Percentiles rank a stretch among this genome's conserved stretches.
phyloP scores from a whole-genome alignment of 2,329 filamentous ascomycete genomes.

The Sarocladium strictum region DNA sequence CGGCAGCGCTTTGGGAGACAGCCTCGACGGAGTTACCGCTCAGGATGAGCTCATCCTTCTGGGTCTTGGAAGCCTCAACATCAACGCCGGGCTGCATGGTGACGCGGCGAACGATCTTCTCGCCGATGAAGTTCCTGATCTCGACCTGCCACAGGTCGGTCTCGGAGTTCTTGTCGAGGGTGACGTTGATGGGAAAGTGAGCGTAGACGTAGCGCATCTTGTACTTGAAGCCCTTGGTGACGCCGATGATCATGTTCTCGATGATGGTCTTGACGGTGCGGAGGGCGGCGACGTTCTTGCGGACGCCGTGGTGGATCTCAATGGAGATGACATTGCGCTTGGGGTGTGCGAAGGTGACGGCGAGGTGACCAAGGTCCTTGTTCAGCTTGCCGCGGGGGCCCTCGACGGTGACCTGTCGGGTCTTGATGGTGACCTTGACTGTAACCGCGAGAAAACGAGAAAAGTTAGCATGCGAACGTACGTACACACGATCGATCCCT shows the following conservation, averaged over 20 bases:
- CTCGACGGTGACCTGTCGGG: constrained; percentile 92
- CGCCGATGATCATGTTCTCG: constrained; percentile 97
- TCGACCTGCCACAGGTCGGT: constrained; percentile 85
- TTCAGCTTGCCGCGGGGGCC: constrained; percentile 94
- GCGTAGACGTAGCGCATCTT: constrained; percentile 99
- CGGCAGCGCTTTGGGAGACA: constrained; percentile 96
- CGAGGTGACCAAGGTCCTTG: constrained; percentile 95
- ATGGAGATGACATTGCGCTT: constrained; percentile 86
- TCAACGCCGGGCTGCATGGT: constrained; percentile 86
- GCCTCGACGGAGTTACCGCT: constrained; percentile 92
- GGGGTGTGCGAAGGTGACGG: constrained; percentile 90
- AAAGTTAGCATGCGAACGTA: constrained; percentile 22
- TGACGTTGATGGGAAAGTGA: constrained; percentile 99
- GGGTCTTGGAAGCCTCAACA: constrained; percentile 80
- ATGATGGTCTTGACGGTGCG: constrained; percentile 97
- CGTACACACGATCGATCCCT: neutral
- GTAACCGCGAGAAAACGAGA: constrained; percentile 21
- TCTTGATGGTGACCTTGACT: constrained; percentile 99
- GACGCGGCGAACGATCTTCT: constrained; percentile 97
- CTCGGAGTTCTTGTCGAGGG: constrained; percentile 93
- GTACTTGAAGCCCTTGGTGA: constrained; percentile 99
- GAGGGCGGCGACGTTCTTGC: constrained; percentile 97
- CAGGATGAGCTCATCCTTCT: constrained; percentile 97
- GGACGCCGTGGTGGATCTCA: constrained; percentile 95
- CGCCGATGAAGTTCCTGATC: constrained; percentile 99